Conservation (phyloP, 2,329 filamentous ascomycete species). For the Corniculantispora saksenae region DNA sequence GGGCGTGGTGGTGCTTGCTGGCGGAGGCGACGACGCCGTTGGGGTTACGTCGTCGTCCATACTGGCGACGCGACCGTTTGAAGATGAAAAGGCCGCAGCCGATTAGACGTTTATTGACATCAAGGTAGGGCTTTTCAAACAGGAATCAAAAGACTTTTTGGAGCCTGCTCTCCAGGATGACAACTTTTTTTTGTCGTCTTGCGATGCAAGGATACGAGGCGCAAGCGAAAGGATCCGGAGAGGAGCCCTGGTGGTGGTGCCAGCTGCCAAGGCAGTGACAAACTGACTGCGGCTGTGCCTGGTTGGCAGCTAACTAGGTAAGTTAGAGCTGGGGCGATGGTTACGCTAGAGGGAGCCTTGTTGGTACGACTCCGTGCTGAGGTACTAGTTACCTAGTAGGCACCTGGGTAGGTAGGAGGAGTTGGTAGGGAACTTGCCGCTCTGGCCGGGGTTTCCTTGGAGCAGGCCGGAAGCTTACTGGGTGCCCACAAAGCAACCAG, state of each 20-base stretch:
- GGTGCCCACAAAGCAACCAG: neutral
- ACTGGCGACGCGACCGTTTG: neutral
- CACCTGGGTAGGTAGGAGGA: too few species aligned
- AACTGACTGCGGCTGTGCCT: slow-evolving; percentile 13
- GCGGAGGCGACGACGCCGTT: neutral
- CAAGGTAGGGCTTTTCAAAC: neutral
- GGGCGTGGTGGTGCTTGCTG: neutral
- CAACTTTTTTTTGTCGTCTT: neutral
- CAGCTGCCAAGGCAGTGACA: neutral
- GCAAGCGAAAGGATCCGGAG: neutral
- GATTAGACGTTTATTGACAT: slow-evolving; percentile 11
- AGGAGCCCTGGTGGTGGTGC: neutral
- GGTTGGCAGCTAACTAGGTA: neutral
- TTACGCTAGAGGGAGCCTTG: neutral
- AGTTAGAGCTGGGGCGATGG: neutral
- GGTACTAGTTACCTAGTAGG: too few species aligned
- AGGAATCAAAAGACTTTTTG: neutral
- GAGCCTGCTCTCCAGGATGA: neutral
- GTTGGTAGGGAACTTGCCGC: neutral
- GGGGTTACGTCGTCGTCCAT: slow-evolving; percentile 1
- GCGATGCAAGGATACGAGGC: slow-evolving; percentile 1
- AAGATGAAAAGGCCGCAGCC: slow-evolving; percentile 11
- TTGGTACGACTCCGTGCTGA: too few species aligned
- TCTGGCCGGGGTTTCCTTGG: neutral
- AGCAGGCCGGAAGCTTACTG: neutral